Evolutionary conservation across 176 grass and related monocot genomes (phyloP).

Genomic region (Saccharum officinarum): DNA sequence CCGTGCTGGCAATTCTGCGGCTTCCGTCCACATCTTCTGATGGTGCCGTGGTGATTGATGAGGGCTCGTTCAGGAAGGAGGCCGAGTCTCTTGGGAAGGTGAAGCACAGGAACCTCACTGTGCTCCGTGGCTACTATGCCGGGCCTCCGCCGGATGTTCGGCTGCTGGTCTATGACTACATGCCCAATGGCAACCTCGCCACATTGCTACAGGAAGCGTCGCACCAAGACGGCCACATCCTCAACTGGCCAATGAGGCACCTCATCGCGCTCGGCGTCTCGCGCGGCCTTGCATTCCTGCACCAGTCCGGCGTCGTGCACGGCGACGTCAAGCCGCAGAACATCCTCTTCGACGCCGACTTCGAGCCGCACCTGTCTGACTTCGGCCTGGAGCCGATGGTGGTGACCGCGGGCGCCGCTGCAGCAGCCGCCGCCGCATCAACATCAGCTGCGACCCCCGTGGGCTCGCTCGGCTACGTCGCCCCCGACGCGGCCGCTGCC

Average conservation of each 20-base stretch:
- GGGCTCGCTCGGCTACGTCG: constrained; percentile 88
- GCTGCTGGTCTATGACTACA: constrained; percentile 93
- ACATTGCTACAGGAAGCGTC: constrained; percentile 95
- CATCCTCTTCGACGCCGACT: constrained; percentile 94
- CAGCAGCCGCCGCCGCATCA: constrained; percentile 49
- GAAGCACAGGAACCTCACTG: constrained; percentile 95
- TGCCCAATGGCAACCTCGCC: constrained; percentile 97
- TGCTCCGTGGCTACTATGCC: constrained; percentile 93
- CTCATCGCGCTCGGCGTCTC: constrained; percentile 94
- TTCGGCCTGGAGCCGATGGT: constrained; percentile 94
- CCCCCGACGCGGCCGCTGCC: constrained; percentile 68
- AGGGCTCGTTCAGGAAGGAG: constrained; percentile 93
- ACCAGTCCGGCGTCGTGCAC: constrained; percentile 84
- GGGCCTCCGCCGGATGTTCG: constrained; percentile 94
- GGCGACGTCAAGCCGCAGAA: constrained; percentile 95
- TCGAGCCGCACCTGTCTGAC: constrained; percentile 93
- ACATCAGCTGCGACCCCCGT: constrained; percentile 64
- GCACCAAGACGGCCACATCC: constrained; percentile 94
- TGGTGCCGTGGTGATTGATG: constrained; percentile 87
- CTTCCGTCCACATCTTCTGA: constrained; percentile 86
- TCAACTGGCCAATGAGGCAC: constrained; percentile 99
- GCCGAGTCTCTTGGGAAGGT: constrained; percentile 90
- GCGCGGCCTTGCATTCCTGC: constrained; percentile 80
- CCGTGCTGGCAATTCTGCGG: constrained; percentile 80
- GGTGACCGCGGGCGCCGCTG: constrained; percentile 79